Evolutionary conservation across 768 basidiomycete species (phyloP).

Genomic region (Mycena kentingensis): DNA sequence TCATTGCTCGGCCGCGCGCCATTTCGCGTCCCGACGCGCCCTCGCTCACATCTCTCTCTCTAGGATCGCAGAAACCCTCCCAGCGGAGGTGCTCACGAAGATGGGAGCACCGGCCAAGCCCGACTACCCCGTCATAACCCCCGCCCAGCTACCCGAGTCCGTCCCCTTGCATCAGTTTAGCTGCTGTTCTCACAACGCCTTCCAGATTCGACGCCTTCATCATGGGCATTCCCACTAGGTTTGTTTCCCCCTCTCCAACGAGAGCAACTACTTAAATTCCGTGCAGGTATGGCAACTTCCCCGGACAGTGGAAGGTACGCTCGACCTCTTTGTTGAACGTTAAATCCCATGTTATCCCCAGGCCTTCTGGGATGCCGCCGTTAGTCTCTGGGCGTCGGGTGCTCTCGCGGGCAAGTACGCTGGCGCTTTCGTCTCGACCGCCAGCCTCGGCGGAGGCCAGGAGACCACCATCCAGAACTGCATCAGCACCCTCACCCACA

Average conservation of each 20-base stretch:
- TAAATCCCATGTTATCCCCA: conserved; percentile 23
- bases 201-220: too few species aligned
- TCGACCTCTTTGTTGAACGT: not conserved
- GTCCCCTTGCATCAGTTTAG: too few species aligned
- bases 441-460: conserved; percentile 75
- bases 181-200: too few species aligned
- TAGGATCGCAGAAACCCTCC: conserved; percentile 80
- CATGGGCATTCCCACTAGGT: conserved; percentile 72
- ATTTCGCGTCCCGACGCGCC: not conserved
- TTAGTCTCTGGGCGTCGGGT: conserved; percentile 61
- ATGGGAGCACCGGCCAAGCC: conserved; percentile 76
- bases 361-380: conserved; percentile 79
- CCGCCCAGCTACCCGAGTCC: conserved; percentile 50
- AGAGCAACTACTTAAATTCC: too few species aligned
- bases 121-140: conserved; percentile 66
- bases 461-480: conserved; percentile 55
- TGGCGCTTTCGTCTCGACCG: conserved; percentile 73
- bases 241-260: too few species aligned
- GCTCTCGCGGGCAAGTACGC: conserved; percentile 74
- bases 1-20: too few species aligned
- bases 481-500: conserved; percentile 66
- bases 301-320: conserved; percentile 65
- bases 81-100: conserved; percentile 61
- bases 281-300: conserved; percentile 73
- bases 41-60: not conserved